Percentiles rank a stretch among this genome's conserved stretches.
These are phyloP conservation scores for Jacaranda copaia DNA, from an alignment of 257 asterid genomes.

Conservation along the genomic window DNA sequence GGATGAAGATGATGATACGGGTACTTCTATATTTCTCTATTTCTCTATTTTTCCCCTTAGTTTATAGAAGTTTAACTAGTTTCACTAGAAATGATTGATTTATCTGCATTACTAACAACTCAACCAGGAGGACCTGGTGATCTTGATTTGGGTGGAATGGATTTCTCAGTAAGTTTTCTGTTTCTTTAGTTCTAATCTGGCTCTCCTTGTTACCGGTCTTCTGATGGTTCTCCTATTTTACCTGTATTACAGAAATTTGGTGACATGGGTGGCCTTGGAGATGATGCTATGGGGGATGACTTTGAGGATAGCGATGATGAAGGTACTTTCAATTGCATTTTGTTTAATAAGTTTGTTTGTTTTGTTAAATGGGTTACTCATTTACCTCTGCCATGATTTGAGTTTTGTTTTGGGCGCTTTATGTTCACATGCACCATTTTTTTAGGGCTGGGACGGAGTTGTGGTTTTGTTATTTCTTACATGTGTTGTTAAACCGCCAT, in stretches of 20 bases:
- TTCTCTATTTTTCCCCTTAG: no score
- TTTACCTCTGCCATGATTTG: neutral
- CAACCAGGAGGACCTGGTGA: conserved; percentile 76
- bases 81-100: neutral
- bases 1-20: conserved; percentile 87
- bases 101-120: conserved; percentile 16
- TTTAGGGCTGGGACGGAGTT: neutral
- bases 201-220: neutral
- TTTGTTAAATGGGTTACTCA: neutral
- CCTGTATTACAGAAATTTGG: conserved; percentile 68
- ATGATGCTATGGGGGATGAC: conserved; percentile 64
- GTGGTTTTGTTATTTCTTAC: no score
- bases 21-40: conserved; percentile 33
- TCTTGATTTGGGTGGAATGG: conserved; percentile 87
- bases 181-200: neutral
- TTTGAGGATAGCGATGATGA: conserved; percentile 86
- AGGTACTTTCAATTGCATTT: conserved; percentile 52
- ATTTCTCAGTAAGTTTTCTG: conserved; percentile 72
- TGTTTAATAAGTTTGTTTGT: neutral
- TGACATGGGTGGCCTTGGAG: conserved; percentile 57
- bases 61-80: neutral
- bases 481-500: no score
- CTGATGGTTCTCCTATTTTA: conserved; percentile 33
- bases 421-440: neutral
- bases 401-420: neutral